Percentiles rank a stretch among this genome's conserved stretches.
These are phyloP conservation scores for Chaetomium sp. DNA, from an alignment of 2,329 filamentous ascomycete genomes.

Conservation along the genomic window DNA sequence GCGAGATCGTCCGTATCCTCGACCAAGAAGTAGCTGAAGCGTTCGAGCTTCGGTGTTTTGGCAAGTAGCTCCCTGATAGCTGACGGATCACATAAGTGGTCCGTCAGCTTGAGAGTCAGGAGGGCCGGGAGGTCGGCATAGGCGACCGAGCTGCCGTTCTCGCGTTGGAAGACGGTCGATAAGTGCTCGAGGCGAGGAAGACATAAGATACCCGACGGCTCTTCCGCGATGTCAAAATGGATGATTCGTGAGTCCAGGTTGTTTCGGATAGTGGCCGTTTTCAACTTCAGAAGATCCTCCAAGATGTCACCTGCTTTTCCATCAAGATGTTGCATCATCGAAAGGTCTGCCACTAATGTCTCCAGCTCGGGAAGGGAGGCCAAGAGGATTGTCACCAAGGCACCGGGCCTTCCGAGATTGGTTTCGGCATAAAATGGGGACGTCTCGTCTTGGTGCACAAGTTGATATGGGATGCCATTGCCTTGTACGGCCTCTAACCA, in stretches of 20 bases:
- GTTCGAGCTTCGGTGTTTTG: background rate
- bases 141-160: background rate
- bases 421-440: background rate
- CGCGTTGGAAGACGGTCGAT: background rate
- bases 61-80: background rate
- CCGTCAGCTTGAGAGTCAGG: background rate
- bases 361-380: background rate
- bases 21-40: background rate
- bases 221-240: background rate
- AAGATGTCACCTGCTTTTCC: background rate
- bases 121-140: background rate
- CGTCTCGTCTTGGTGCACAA: background rate
- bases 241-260: background rate
- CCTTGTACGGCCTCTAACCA: background rate
- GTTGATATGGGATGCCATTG: too few relatives aligned
- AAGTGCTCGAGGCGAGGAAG: background rate
- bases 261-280: background rate
- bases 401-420: background rate
- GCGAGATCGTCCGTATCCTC: background rate
- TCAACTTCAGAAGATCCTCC: background rate
- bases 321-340: background rate
- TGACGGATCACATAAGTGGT: background rate
- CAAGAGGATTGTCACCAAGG: background rate
- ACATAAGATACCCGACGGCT: background rate
- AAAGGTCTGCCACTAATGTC: background rate